Evolutionary conservation across 306 rosid species (phyloP).

Genomic region (Vicia villosa): DNA sequence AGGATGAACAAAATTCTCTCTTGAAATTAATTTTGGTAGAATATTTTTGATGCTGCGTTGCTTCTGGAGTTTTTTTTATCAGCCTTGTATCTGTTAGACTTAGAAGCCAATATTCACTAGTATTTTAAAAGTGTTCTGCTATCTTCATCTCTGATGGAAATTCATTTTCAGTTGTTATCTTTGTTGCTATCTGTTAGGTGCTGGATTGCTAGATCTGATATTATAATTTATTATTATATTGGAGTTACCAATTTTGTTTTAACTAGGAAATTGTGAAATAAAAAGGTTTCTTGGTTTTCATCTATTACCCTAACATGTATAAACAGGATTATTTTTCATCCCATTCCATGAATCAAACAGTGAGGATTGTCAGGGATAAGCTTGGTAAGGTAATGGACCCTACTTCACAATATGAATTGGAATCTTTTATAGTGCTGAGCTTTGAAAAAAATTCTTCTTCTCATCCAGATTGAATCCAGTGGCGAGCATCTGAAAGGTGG

Average conservation of each 20-base stretch:
- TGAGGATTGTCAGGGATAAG: conserved; percentile 69
- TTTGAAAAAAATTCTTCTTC: conserved; percentile 24
- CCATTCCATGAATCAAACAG: conserved; percentile 85
- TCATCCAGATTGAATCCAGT: conserved; percentile 65
- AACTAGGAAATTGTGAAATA: conserved; percentile 5
- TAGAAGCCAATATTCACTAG: not conserved
- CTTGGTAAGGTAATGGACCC: conserved; percentile 72
- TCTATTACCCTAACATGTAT: conserved; percentile 27
- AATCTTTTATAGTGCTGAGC: not conserved
- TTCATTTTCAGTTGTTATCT: not conserved
- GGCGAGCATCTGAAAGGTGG: conserved; percentile 55
- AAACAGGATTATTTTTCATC: conserved; percentile 57
- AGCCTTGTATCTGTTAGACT: not conserved
- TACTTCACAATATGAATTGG: conserved; percentile 19
- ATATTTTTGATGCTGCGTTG: not conserved
- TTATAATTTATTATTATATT: conserved; percentile 9
- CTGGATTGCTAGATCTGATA: conserved; percentile 17
- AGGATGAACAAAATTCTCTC: not conserved
- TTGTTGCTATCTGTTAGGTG: conserved; percentile 26
- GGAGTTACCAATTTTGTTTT: conserved; percentile 22
- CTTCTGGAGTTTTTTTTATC: not conserved
- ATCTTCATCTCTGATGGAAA: not conserved
- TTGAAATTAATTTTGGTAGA: not conserved
- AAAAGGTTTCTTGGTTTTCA: conserved; percentile 16
- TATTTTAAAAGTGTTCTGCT: not conserved